Conservation (phyloP, 805 yeast genomes). For the Saturnispora halmiae region DNA sequence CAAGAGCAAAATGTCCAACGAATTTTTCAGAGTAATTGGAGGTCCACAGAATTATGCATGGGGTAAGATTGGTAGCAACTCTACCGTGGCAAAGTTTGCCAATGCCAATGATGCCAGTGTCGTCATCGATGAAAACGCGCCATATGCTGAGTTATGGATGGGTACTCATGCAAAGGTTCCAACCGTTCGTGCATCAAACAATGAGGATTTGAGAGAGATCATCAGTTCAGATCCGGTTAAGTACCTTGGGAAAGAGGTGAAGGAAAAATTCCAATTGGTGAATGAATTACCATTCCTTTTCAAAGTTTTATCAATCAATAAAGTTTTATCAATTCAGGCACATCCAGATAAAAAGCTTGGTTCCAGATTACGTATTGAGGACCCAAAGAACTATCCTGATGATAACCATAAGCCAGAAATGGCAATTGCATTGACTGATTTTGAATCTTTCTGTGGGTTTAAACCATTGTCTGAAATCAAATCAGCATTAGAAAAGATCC, state of each 20-base stretch:
- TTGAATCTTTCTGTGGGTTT: constrained; percentile 98
- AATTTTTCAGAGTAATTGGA: constrained; percentile 28
- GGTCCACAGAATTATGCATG: constrained; percentile 34
- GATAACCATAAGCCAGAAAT: constrained; percentile 99
- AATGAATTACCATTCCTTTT: constrained; percentile 81
- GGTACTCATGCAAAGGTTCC: constrained; percentile 96
- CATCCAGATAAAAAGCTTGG: constrained; percentile 92
- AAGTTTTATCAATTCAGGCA: constrained; percentile 93
- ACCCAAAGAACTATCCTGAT: constrained; percentile 94
- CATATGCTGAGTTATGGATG: constrained; percentile 99
- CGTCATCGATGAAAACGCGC: constrained; percentile 59
- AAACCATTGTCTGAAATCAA: constrained; percentile 79
- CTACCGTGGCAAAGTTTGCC: constrained; percentile 88
- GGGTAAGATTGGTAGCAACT: constrained; percentile 67
- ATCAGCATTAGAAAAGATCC: constrained; percentile 55
- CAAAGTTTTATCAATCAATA: constrained; percentile 87
- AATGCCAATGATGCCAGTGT: constrained; percentile 53
- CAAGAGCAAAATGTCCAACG: constrained; percentile 17
- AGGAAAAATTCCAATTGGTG: constrained; percentile 52
- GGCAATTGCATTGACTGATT: constrained; percentile 94
- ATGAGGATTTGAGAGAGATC: constrained; percentile 53
- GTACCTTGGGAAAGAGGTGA: constrained; percentile 50
- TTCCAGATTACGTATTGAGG: constrained; percentile 60
- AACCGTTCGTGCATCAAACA: constrained; percentile 44
- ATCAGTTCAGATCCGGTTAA: constrained; percentile 50